Evolutionary conservation across 495 filamentous ascomycete genomes (phyloP).

Genomic region (Penicillium taxi): DNA sequence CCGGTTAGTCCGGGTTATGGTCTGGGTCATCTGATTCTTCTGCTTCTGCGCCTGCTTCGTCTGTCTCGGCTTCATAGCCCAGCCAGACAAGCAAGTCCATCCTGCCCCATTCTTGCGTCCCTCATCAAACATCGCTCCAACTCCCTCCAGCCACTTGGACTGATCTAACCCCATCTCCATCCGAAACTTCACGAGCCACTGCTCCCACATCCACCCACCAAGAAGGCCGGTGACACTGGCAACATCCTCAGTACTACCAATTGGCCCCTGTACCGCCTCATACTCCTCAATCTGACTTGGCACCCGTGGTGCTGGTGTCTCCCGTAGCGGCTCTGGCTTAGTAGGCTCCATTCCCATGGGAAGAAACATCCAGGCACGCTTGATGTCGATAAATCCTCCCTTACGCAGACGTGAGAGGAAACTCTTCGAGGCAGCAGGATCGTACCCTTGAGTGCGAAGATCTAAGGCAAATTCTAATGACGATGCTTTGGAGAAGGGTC

Average conservation of each 20-base stretch:
- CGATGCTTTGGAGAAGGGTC: conserved; percentile 66
- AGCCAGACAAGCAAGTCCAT: conserved; percentile 83
- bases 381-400: conserved; percentile 67
- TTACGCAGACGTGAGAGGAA: conserved; percentile 69
- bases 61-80: conserved; percentile 73
- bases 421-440: conserved; percentile 68
- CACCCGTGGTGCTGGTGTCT: conserved; percentile 47
- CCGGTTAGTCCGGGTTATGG: too few species aligned
- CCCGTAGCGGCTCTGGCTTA: conserved; percentile 34
- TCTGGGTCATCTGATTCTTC: too few species aligned
- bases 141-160: conserved; percentile 61
- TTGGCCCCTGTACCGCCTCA: conserved; percentile 55
- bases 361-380: conserved; percentile 82
- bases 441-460: conserved; percentile 80
- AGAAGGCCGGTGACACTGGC: conserved; percentile 73
- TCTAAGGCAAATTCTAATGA: conserved; percentile 84
- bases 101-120: conserved; percentile 67
- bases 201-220: conserved; percentile 91
- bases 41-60: conserved; percentile 14
- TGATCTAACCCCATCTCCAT: conserved; percentile 68
- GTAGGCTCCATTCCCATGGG: conserved; percentile 66
- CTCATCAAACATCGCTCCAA: conserved; percentile 77
- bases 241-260: conserved; percentile 65
- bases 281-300: conserved; percentile 42
- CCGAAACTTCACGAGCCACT: conserved; percentile 83